Evolutionary conservation across 805 yeast species (phyloP), one percentile per base, ranked within the genome.

Genomic region (Lachancea waltii): DNA sequence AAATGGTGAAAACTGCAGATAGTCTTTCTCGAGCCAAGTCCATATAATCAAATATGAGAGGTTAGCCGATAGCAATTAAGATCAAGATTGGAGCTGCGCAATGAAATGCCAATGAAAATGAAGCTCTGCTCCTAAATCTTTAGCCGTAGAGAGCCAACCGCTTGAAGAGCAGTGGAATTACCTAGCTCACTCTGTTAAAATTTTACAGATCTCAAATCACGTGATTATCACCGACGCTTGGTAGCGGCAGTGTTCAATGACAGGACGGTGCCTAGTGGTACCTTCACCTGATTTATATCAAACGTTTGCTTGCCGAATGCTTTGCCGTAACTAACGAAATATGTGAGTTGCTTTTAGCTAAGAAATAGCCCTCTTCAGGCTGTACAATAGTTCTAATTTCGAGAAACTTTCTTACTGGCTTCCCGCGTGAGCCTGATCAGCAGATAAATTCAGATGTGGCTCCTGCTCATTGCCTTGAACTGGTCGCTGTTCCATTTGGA

Each of bases 401-500:
- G n/a, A n/a, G n/a, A n/a, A n/a, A n/a, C n/a, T n/a, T n/a, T n/a
- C 22, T 36, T 27, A 30, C 27, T 34, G 38, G 21, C 15, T 11
- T 21, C 34, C 36, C 14, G 29, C 24, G 21, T 31, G 41, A 25
- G 41, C 24, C 38, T 35, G 54, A 30, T 33, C 37, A 15, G 25
- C 7, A 26, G 15, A 26, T 15, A 20, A 24, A 9, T 23, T 36
- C 28, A 33, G 31, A 19, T 20, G 42, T 13, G 28, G 41, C 24
- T 32, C 40, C 22, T 38, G 43, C 27, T 26, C 14, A 13, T 10
- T 22, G 14, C 16, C 15, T 30, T 24, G 41, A 14, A 22, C 36
- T n/a, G 44, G 41, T 14, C 25, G 17, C 17, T 38, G 39, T n/a
- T 34, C 39, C 23, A 45, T 46, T 22, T 39, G 44, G 18, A 42